These are phyloP conservation scores for Chiua virens DNA, from an alignment of 768 basidiomycete species.

Conservation along the genomic window DNA sequence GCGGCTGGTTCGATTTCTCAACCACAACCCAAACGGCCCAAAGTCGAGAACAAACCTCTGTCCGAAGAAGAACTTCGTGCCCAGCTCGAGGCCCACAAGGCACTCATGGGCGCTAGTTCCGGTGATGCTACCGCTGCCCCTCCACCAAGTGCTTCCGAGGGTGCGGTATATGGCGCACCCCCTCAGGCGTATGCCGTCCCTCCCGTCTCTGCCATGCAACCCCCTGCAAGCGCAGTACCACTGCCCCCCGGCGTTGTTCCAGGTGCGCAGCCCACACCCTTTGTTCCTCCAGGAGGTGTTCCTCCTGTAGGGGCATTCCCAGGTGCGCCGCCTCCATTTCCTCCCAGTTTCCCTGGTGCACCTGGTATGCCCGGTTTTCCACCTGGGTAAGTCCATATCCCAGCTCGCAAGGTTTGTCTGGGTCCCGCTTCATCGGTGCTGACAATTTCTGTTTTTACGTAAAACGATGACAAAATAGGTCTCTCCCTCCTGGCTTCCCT, in stretches of 20 bases:
- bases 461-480: slow-evolving; percentile 30
- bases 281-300: slow-evolving; percentile 36
- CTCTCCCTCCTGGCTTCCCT: slow-evolving; percentile 56
- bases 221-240: slow-evolving; percentile 30
- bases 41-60: slow-evolving; percentile 73
- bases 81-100: slow-evolving; percentile 87
- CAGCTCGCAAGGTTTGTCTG: slow-evolving; percentile 12
- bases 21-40: slow-evolving; percentile 78
- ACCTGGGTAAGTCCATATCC: slow-evolving; percentile 47
- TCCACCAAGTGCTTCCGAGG: slow-evolving; percentile 37
- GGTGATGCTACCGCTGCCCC: slow-evolving; percentile 32
- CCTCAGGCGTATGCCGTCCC: slow-evolving; percentile 65
- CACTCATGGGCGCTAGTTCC: slow-evolving; percentile 74
- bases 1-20: slow-evolving; percentile 79
- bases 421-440: slow-evolving; percentile 18
- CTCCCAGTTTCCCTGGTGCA: slow-evolving; percentile 43
- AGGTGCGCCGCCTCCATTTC: slow-evolving; percentile 36
- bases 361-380: slow-evolving; percentile 53
- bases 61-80: slow-evolving; percentile 82
- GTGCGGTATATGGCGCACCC: slow-evolving; percentile 70
- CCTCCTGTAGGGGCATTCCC: slow-evolving; percentile 41
- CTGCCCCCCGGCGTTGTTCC: slow-evolving; percentile 42
- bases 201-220: slow-evolving; percentile 33
- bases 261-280: slow-evolving; percentile 45
- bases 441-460: slow-evolving; percentile 14